These are phyloP conservation scores for Magnaporthales sp. DNA, from an alignment of 2,329 filamentous ascomycete genomes.

Conservation along the genomic window DNA sequence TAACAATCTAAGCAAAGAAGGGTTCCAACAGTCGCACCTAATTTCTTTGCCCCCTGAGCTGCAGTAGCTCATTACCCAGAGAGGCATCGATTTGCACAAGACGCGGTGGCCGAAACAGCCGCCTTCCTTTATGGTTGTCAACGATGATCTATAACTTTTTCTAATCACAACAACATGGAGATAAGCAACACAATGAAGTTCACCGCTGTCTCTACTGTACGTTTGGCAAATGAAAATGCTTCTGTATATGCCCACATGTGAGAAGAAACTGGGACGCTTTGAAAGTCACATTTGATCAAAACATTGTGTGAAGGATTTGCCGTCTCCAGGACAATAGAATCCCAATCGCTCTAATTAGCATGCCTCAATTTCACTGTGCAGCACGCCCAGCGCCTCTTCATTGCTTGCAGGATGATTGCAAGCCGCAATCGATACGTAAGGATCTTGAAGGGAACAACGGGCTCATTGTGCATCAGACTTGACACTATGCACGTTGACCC, in stretches of 20 bases:
- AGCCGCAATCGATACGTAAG: not conserved
- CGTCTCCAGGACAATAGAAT: not conserved
- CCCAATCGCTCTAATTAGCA: not conserved
- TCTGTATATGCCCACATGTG: not conserved
- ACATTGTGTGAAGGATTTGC: not conserved
- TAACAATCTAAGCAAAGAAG: not conserved
- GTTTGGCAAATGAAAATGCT: not conserved
- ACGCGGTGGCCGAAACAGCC: not conserved
- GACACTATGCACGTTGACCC: too few species aligned
- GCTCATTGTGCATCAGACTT: not conserved
- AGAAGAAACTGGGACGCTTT: not conserved
- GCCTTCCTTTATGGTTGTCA: not conserved
- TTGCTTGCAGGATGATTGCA: not conserved
- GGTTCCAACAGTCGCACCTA: not conserved
- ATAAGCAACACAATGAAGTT: not conserved
- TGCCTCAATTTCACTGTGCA: not conserved
- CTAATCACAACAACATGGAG: not conserved
- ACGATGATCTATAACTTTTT: not conserved
- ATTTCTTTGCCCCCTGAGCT: not conserved
- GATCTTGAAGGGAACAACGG: not conserved
- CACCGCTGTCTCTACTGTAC: not conserved
- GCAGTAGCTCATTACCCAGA: not conserved
- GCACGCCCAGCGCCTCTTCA: not conserved
- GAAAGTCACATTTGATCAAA: not conserved
- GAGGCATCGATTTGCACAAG: not conserved